Conservation (phyloP, 2,329 filamentous ascomycete species). For the Plenodomus lindquistii region DNA sequence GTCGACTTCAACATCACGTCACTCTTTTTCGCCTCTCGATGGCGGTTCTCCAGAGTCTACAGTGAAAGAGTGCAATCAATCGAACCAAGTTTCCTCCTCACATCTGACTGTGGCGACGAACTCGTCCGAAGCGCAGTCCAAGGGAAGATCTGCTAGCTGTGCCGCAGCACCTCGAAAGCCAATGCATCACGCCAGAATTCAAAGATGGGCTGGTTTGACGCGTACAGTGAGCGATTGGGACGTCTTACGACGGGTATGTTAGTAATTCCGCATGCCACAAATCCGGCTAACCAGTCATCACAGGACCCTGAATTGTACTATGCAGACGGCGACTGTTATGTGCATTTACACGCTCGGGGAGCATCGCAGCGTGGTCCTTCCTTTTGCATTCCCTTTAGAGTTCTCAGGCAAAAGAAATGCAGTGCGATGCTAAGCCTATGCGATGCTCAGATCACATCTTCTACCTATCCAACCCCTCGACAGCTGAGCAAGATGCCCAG, state of each 20-base stretch:
- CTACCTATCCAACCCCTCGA: slow-evolving; percentile 7
- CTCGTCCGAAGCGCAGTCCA: not conserved
- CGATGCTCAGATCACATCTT: slow-evolving; percentile 39
- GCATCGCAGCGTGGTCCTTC: slow-evolving; percentile 68
- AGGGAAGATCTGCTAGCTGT: slow-evolving; percentile 19
- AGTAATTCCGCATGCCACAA: not conserved
- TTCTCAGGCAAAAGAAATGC: slow-evolving; percentile 62
- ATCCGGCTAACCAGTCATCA: slow-evolving; percentile 6
- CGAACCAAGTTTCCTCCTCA: not conserved
- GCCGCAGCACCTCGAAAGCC: slow-evolving; percentile 18
- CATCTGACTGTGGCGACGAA: not conserved
- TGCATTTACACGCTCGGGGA: slow-evolving; percentile 70
- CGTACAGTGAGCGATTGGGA: slow-evolving; percentile 48
- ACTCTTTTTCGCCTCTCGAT: slow-evolving; percentile 6
- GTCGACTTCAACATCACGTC: slow-evolving; percentile 5
- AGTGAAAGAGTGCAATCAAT: not conserved
- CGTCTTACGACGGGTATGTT: slow-evolving; percentile 49
- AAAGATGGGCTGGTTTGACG: slow-evolving; percentile 41
- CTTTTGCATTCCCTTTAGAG: slow-evolving; percentile 65
- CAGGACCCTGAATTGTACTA: slow-evolving; percentile 76
- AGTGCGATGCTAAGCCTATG: slow-evolving; percentile 60
- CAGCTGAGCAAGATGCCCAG: slow-evolving; percentile 20
- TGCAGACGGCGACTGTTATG: slow-evolving; percentile 67
- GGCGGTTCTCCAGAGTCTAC: slow-evolving; percentile 4
- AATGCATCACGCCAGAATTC: slow-evolving; percentile 30